A percentile compares a stretch with the other conserved stretches of the same genome.
These are phyloP conservation scores for Corymbia maculata DNA, from an alignment of 345 rosid species.

Conservation along the genomic window DNA sequence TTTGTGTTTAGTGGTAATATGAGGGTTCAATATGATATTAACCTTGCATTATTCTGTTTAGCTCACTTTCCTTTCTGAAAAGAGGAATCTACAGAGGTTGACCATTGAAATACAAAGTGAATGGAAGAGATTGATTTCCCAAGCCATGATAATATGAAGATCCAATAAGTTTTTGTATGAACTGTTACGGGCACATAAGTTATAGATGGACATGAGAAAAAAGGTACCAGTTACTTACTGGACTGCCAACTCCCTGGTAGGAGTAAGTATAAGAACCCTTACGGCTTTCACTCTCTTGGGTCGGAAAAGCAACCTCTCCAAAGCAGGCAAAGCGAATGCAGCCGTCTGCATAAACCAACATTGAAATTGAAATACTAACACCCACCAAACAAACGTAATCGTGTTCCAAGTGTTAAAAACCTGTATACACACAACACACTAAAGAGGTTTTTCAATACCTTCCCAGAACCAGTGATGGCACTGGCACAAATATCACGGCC, in stretches of 20 bases:
- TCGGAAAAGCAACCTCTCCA: constrained; percentile 83
- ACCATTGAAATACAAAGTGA: background rate
- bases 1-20: background rate
- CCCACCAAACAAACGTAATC: background rate
- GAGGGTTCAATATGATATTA: background rate
- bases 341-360: constrained; percentile 54
- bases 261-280: constrained; percentile 89
- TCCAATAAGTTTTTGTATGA: background rate
- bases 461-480: constrained; percentile 97
- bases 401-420: background rate
- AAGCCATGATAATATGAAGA: background rate
- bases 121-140: background rate
- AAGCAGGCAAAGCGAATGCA: constrained; percentile 81
- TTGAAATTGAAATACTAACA: background rate
- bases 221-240: constrained; percentile 50
- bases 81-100: background rate
- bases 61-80: background rate
- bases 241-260: constrained; percentile 87
- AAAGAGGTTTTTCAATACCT: constrained; percentile 28
- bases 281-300: constrained; percentile 79
- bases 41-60: background rate
- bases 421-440: background rate
- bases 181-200: background rate
- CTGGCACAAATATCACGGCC: constrained; percentile 99
- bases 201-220: background rate